Evolutionary conservation across 768 basidiomycete species (phyloP).

Genomic region (Podaxis sp.): DNA sequence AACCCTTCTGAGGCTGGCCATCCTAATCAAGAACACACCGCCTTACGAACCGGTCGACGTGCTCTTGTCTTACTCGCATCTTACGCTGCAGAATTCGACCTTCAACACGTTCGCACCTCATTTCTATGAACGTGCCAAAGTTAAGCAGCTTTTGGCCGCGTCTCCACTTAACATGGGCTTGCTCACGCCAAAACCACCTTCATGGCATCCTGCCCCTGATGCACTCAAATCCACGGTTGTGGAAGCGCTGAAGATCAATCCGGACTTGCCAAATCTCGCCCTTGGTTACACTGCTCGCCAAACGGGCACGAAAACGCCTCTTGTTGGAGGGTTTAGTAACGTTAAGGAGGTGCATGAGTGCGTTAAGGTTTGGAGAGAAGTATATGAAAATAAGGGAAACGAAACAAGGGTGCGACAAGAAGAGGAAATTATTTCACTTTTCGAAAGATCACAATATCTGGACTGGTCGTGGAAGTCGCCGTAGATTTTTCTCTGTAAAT

Average conservation of each 20-base stretch:
- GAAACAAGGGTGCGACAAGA: constrained; percentile 37
- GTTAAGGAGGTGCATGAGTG: constrained; percentile 74
- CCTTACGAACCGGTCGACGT: constrained; percentile 76
- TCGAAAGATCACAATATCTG: constrained; percentile 50
- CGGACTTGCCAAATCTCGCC: constrained; percentile 63
- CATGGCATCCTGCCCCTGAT: constrained; percentile 78
- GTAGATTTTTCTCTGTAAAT: constrained; percentile 16
- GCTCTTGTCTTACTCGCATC: constrained; percentile 79
- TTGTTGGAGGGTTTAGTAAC: constrained; percentile 73
- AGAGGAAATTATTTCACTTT: constrained; percentile 46
- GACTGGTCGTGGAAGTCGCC: constrained; percentile 80
- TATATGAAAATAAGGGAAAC: constrained; percentile 38
- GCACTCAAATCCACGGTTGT: constrained; percentile 43
- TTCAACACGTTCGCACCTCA: constrained; percentile 54
- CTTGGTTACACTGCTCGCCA: constrained; percentile 67
- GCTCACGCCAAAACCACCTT: constrained; percentile 52
- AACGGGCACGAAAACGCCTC: constrained; percentile 51
- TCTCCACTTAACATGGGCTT: constrained; percentile 88
- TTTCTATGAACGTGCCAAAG: constrained; percentile 60
- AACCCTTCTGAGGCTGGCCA: constrained; percentile 78
- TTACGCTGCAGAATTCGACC: constrained; percentile 71
- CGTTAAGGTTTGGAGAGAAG: constrained; percentile 64
- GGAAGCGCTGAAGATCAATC: constrained; percentile 35
- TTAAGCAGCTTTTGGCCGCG: constrained; percentile 70
- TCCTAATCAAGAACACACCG: constrained; percentile 65